Base-by-base conservation (phyloP, 2,329 filamentous ascomycete species). In the Huntiella moniliformis region DNA sequence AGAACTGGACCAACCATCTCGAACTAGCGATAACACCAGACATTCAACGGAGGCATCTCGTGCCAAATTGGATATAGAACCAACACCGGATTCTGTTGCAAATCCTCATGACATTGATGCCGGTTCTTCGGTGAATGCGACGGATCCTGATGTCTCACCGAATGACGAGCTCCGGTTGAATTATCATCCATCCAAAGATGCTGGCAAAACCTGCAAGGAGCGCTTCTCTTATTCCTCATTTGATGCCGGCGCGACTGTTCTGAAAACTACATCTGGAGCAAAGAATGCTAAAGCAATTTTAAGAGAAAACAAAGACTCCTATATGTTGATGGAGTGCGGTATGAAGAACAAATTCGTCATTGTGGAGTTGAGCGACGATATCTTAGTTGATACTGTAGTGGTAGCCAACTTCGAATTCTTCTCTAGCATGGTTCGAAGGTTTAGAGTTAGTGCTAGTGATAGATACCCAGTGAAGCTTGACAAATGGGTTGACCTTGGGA, bases 381-480 rank as follows among this genome's bases (percentile, higher is more conserved):
- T 79, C 47, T 70, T 93, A 38, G 82, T 98, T 49, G 91, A 98
- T 58, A 98, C 91, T 0, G 70, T 98, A 36, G 91, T 96, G n/a
- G 70, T 98, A 45, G 91, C 88, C 51, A 98, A 98, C 59, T 98
- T 92, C 55, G 91, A 98, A 60, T 98, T 98, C 66, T 98, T 98
- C 67, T 94, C 86, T 46, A 95, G 86, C 58, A 95, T 93, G 72
- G 82, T 96, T 54, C 80, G 86, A 45, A 82, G 79, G 41, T 95
- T 98, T 60, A 74, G 82, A 44, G 77, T 96, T 53, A 92, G 84
- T 58, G 88, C 95, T 41, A 92, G 87, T 48, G 91, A 96, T 63
- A 77, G 85, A 47, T 96, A 95, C 60, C 91, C 91, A 1, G 82
- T 91, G 45, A 96, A 95, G 61, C 62, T 74, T 47, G 87, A 94